These are phyloP conservation scores for Coniochaeta pulveracea DNA, from an alignment of 2,329 filamentous ascomycete species.

Conservation along the genomic window DNA sequence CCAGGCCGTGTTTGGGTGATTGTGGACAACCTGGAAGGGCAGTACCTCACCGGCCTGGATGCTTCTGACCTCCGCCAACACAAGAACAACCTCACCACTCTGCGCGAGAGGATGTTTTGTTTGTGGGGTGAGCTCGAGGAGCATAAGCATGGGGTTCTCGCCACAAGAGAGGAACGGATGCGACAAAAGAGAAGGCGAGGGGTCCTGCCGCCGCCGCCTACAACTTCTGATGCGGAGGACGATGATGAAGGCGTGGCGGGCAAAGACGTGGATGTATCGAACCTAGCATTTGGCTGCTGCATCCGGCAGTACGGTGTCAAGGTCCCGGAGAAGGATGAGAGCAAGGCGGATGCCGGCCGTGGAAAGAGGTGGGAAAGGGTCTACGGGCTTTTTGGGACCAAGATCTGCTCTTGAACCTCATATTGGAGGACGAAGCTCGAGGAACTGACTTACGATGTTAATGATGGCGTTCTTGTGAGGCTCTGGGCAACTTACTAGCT, in stretches of 20 bases:
- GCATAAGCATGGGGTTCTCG: slow-evolving; percentile 33
- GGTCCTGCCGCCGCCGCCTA: slow-evolving; percentile 4
- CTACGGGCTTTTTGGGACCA: slow-evolving; percentile 15
- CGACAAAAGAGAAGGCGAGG: slow-evolving; percentile 20
- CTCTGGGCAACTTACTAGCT: too few relatives aligned
- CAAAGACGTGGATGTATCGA: slow-evolving; percentile 24
- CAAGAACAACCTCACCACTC: slow-evolving; percentile 27
- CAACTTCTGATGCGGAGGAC: slow-evolving; percentile 7
- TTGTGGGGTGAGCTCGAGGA: slow-evolving; percentile 86
- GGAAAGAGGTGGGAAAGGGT: slow-evolving; percentile 9
- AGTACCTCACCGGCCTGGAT: slow-evolving; percentile 35
- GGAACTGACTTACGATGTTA: too few relatives aligned
- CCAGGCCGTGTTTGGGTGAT: slow-evolving; percentile 52
- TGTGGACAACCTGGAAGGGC: slow-evolving; percentile 46
- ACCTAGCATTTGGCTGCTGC: slow-evolving; percentile 57
- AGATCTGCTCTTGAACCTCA: slow-evolving; percentile 8
- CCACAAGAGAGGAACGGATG: slow-evolving; percentile 12
- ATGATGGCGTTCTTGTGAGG: too few relatives aligned
- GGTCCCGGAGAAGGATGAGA: slow-evolving; percentile 25
- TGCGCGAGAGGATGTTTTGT: slow-evolving; percentile 62
- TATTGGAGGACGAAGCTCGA: too few relatives aligned
- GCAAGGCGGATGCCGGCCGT: slow-evolving; percentile 23
- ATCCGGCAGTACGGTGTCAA: slow-evolving; percentile 59
- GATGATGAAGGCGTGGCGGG: slow-evolving; percentile 9
- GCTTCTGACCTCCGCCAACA: slow-evolving; percentile 48